Percentiles rank a stretch among this genome's conserved stretches.
Conservation (phyloP, 2,329 filamentous ascomycete genomes). For the Colletotrichum limetticola region DNA sequence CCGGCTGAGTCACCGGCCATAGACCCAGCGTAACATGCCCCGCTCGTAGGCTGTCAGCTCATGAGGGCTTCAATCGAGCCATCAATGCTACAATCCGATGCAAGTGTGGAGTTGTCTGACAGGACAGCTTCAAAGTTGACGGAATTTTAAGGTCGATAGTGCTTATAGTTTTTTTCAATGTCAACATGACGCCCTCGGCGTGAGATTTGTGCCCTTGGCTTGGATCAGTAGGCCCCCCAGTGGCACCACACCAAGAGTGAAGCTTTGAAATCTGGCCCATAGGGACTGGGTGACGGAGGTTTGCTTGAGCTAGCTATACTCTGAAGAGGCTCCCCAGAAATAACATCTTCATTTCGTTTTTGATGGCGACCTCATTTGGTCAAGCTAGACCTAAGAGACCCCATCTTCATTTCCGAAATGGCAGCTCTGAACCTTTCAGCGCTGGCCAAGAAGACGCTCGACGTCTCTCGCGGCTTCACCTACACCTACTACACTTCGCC, state of each 20-base stretch:
- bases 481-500: slow-evolving; percentile 53
- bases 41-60: background rate
- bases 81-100: background rate
- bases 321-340: no score
- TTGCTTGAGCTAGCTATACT: background rate
- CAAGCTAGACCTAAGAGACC: background rate
- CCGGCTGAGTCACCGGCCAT: background rate
- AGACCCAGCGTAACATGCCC: background rate
- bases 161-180: no score
- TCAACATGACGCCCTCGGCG: background rate
- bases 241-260: no score
- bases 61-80: background rate
- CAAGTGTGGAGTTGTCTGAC: background rate
- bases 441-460: slow-evolving; percentile 43
- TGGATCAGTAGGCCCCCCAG: background rate
- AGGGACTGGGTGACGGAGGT: background rate
- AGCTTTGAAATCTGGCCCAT: no score
- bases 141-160: no score
- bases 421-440: slow-evolving; percentile 36
- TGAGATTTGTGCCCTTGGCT: background rate
- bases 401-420: background rate
- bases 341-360: background rate
- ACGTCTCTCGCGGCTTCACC: slow-evolving; percentile 44
- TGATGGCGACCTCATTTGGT: no score
- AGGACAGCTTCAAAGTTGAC: no score